A percentile compares a stretch with the other conserved stretches of the same genome.
Conservation (phyloP, 73 alveolate species). For the Symbiodinium natans region DNA sequence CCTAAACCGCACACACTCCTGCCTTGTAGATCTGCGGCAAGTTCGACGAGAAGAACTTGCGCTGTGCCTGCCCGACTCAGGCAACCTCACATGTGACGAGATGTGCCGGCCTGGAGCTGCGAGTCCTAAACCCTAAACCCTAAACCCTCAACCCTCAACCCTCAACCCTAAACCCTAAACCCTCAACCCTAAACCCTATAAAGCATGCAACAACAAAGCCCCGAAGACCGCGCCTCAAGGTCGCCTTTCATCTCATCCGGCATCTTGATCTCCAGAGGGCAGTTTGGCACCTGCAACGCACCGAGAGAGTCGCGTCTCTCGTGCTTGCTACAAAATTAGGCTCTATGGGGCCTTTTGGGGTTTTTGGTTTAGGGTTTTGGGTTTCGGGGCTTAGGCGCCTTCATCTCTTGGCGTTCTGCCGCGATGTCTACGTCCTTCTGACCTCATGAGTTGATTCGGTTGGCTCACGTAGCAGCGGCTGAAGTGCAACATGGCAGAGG, state of each 20-base stretch:
- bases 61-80: slow-evolving; percentile 40
- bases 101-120: too few species aligned
- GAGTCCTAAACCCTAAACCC: too few species aligned
- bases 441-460: not conserved
- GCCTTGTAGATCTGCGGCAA: slow-evolving; percentile 81
- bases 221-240: not conserved
- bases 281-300: slow-evolving; percentile 40
- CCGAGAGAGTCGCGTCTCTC: not conserved
- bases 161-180: too few species aligned
- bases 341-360: too few species aligned
- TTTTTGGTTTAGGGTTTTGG: too few species aligned
- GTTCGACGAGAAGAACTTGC: slow-evolving; percentile 27
- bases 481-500: not conserved
- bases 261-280: slow-evolving; percentile 65
- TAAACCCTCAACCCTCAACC: too few species aligned
- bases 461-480: not conserved
- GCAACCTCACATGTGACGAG: too few species aligned
- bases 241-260: slow-evolving; percentile 80
- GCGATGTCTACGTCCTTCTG: slow-evolving; percentile 39
- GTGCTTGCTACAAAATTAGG: not conserved
- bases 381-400: too few species aligned
- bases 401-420: slow-evolving; percentile 2
- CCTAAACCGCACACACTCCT: not conserved
- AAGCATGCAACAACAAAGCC: too few species aligned
- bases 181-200: too few species aligned